Base-by-base conservation (phyloP, 1,284 basidiomycete genomes). In the Xerocomus minutiporus region DNA sequence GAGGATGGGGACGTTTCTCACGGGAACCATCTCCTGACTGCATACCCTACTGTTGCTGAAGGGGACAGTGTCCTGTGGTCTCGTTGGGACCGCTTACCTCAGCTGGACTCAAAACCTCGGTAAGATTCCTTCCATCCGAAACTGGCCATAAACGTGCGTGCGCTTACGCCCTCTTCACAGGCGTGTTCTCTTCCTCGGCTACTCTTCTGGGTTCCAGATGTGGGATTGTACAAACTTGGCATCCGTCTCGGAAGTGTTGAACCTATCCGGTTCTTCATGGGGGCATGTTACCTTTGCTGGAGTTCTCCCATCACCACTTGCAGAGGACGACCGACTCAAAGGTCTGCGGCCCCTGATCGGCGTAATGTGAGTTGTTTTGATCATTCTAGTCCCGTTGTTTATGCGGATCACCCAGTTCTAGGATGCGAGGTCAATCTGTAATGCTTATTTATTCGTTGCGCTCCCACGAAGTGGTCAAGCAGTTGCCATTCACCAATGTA, bases 181-280 rank as follows among this genome's bases (percentile, higher is more conserved):
- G 50, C 74, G 78, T n/a, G 65, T 86, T 6, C 75, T 88, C 9
- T 67, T 86, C 42, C 67, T 88, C 8, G 81, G 76, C 0, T 88
- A 88, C 63, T 62, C 71, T 8, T 66, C 72, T 5, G 82, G 82
- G 4, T 61, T 89, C 36, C 84, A 88, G 60, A 74, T 87, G 28
- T 89, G 86, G 86, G 84, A 88, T 61, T 82, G 81, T 57, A 75
- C 78, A 5, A 73, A 79, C 57, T 67, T 88, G 12, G 77, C 74
- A 13, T 73, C 76, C 1, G 76, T 87, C 2, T 64, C 71, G 0
- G 65, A 55, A 32, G 74, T 32, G 72, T 58, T 66, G 49, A 70
- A 70, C 39, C 53, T 65, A 42, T 57, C 58, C 13, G 58, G 57
- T 47, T 48, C 57, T 44, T 56, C 59, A 15, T 71, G 67, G 67